Base-by-base conservation (phyloP, 192 early-diverging fungal genomes). In the Coemansia sp. region DNA sequence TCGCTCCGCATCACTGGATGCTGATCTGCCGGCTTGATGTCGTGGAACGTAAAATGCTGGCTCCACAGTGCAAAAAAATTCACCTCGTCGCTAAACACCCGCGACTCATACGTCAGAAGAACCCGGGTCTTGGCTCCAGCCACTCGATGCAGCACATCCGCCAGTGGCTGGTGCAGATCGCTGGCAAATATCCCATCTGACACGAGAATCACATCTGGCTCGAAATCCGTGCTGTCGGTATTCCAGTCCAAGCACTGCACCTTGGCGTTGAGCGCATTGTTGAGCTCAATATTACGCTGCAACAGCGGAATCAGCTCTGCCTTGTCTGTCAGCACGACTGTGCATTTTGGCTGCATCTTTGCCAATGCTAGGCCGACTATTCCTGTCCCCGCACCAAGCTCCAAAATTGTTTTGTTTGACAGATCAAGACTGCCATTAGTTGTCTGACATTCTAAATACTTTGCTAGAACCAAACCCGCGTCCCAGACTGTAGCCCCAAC, bases 401-500 rank as follows among this genome's bases (percentile, higher is more conserved):
- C 74, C 31, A 76, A 28, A 0, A 76, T 64, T 0, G 69, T 71
- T 26, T 76, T 76, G 9, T 52, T 52, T 1, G 56, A 18, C 0
- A 76, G 66, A 54, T 71, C 60, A 31, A 76, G 28, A 0, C 53
- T 61, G 31, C 67, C 67, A 1, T 55, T 8, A 0, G 23, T 20
- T 2, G 60, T 52, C 37, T 76, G 68, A 37, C 46, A 23, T 17
- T 76, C 74, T 1, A 76, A 23, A 57, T 76, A 76, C 40, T 76
- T 76, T 37, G 74, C 64, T 21, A 71, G 34, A 8, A 76, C 74
- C 3, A 71, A 56, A 0, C 57, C 74, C 1, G 68, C 61, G 47
- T 76, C 74, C 74, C 74, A 76, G 31, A 76, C 62, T 1, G 74
- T 76, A 4, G 69, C 59, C 38, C 74, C 74, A 0, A 76, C 60